Conservation (phyloP, 345 rosid species). For the Heritiera littoralis region DNA sequence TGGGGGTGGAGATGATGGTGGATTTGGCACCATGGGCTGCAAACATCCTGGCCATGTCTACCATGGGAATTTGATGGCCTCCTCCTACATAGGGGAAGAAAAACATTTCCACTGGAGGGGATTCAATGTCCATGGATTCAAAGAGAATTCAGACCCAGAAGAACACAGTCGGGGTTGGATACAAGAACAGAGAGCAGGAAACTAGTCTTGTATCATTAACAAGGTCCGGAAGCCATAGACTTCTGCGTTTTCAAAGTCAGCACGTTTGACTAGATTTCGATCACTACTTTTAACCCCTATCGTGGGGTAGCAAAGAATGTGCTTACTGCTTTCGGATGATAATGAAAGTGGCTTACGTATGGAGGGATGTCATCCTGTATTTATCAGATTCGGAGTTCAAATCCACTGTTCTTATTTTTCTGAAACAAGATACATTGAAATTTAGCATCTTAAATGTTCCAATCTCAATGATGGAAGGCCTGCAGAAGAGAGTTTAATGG, state of each 20-base stretch:
- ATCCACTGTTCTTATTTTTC: not conserved
- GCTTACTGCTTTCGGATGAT: not conserved
- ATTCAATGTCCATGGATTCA: conserved; percentile 6
- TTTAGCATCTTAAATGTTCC: too few species aligned
- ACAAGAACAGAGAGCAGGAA: not conserved
- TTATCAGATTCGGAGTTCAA: not conserved
- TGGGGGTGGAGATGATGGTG: conserved; percentile 28
- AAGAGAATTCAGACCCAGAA: not conserved
- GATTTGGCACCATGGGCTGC: conserved; percentile 24
- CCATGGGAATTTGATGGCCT: conserved; percentile 33
- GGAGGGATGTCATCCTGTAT: conserved; percentile 1
- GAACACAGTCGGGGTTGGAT: not conserved
- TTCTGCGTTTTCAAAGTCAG: not conserved
- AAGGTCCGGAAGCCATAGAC: not conserved
- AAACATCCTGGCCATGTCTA: conserved; percentile 32
- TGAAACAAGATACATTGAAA: too few species aligned
- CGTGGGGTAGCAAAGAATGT: not conserved
- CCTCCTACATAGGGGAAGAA: conserved; percentile 33
- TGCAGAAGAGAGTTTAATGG: too few species aligned
- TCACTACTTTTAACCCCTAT: not conserved
- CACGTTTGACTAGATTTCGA: not conserved
- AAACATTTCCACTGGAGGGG: conserved; percentile 22
- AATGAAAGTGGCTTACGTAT: conserved; percentile 1
- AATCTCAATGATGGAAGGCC: too few species aligned
- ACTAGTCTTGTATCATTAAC: not conserved